A percentile compares a stretch with the other conserved stretches of the same genome.
These are phyloP conservation scores for Takashimella tepidaria DNA, from an alignment of 1,284 basidiomycete genomes.

Conservation along the genomic window DNA sequence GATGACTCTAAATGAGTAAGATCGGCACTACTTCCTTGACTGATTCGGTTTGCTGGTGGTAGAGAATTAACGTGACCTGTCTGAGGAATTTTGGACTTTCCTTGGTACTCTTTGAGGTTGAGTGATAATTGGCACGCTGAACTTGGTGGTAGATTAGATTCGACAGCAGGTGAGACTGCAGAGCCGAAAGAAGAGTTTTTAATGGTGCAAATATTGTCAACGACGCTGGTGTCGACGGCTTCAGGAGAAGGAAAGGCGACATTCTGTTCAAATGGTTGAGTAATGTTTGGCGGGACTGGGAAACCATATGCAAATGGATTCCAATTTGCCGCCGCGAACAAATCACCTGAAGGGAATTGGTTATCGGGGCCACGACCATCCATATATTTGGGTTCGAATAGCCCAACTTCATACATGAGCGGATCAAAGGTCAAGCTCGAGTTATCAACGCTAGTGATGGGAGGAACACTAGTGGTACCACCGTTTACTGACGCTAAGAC, in stretches of 20 bases:
- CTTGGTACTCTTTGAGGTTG: not conserved
- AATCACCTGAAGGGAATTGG: not conserved
- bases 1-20: not conserved
- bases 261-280: not conserved
- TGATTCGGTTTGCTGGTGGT: not conserved
- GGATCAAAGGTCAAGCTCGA: not conserved
- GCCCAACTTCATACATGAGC: not conserved
- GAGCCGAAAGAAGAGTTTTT: not conserved
- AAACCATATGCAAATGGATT: not conserved
- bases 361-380: not conserved
- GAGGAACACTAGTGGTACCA: not conserved
- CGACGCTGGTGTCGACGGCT: too few relatives aligned
- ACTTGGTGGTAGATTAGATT: not conserved
- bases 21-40: not conserved
- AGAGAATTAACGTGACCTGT: not conserved
- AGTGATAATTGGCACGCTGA: not conserved
- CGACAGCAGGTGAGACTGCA: not conserved
- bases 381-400: not conserved
- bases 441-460: not conserved
- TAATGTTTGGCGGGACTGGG: slow-evolving; percentile 2
- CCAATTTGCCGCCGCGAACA: not conserved
- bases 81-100: not conserved
- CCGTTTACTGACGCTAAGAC: not conserved
- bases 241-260: not conserved
- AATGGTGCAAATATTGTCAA: not conserved